Base-by-base conservation (phyloP, 805 yeast species). In the Yarrowia alimentaria region DNA sequence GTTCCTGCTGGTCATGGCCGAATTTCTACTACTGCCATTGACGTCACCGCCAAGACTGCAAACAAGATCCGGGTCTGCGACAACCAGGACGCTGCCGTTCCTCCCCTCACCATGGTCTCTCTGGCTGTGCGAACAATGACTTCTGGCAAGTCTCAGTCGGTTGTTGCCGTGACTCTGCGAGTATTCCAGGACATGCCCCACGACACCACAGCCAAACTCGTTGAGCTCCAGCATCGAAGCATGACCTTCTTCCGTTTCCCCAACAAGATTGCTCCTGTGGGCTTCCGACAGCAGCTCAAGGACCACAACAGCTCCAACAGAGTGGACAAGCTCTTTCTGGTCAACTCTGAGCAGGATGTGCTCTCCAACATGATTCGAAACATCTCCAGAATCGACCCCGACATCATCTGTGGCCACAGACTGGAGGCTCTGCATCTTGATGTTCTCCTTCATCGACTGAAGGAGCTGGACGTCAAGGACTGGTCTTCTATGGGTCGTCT, bases 401-500 rank as follows among this genome's bases (percentile, higher is more conserved):
- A 93, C 69, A 83, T 89, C 2, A 77, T 88, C 49, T 64, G 91
- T 30, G 99, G 99, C 22, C 98, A 93, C 64, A 74, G 83, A 56
- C 69, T 93, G 54, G 96, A 91, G 56, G 79, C 78, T 56, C 76
- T 86, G 10, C 81, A 89, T 10, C 66, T 93, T 34, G 94, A 85
- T 61, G 83, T 90, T 13, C 68, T 93, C 55, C 75, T 87, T 45
- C 94, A 85, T 57, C 76, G 98, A 59, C 78, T 90, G 80, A 73
- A 78, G 59, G 91, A 83, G 53, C 72, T 83, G 54, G 77, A 79
- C 47, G 81, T 85, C n/a, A 70, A 78, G 1, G 80, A 83, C 4
- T 89, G 95, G 83, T 80, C 89, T 17, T 72, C 82, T 6, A 69
- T 93, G 59, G 98, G 99, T 18, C 83, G 98, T 60, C 75, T 91